phyloP scores from a whole-genome alignment of 306 rosid species.

The Boehmeria nivea region DNA sequence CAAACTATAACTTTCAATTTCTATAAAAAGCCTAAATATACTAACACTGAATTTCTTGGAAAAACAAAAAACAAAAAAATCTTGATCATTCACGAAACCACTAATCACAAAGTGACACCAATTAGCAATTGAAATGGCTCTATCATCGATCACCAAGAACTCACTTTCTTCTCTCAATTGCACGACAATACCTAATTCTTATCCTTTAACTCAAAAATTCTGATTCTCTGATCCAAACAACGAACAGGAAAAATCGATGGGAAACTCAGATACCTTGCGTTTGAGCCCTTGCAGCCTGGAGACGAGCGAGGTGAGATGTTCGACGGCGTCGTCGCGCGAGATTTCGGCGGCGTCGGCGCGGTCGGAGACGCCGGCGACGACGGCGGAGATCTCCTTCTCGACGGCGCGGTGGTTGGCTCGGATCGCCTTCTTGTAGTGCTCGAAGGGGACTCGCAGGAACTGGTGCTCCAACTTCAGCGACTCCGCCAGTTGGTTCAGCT shows the following conservation, averaged over 20 bases:
- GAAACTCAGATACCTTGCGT: constrained; percentile 52
- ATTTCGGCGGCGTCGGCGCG: constrained; percentile 32
- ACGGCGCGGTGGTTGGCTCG: constrained; percentile 79
- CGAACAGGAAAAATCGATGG: background rate
- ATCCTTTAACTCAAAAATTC: no score
- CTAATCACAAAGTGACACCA: no score
- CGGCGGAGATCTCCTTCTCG: constrained; percentile 81
- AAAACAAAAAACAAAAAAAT: background rate
- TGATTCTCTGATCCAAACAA: background rate
- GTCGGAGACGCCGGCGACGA: constrained; percentile 54
- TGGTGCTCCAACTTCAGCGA: constrained; percentile 90
- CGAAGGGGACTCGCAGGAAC: constrained; percentile 92
- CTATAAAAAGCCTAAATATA: background rate
- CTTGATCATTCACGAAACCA: background rate
- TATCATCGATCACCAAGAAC: background rate
- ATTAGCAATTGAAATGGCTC: no score
- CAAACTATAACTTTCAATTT: background rate
- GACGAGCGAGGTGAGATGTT: constrained; percentile 75
- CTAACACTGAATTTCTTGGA: background rate
- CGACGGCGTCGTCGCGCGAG: constrained; percentile 59
- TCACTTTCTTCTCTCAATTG: background rate
- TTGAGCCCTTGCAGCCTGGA: constrained; percentile 80
- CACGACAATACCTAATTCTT: background rate
- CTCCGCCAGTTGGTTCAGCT: constrained; percentile 50
- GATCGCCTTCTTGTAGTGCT: constrained; percentile 92